Percentiles rank a stretch among this genome's conserved stretches.
Conservation (phyloP, 345 rosid species). For the Hevea brasiliensis region DNA sequence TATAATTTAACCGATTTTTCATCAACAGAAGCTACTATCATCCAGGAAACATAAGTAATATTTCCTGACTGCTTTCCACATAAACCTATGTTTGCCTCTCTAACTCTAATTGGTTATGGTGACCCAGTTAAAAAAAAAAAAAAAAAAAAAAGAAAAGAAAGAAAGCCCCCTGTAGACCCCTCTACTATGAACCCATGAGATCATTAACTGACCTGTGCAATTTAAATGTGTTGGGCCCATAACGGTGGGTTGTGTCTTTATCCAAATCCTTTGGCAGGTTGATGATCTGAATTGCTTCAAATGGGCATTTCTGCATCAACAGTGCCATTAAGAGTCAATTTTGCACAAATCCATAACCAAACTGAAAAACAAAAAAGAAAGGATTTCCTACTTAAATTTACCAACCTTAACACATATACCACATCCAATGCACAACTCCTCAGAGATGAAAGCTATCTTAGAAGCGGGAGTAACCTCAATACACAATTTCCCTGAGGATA, state of each 20-base stretch:
- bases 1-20: background rate
- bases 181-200: background rate
- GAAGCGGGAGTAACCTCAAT: slow-evolving; percentile 82
- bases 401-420: slow-evolving; percentile 97
- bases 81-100: background rate
- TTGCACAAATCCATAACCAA: background rate
- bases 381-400: background rate
- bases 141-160: no score
- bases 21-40: background rate
- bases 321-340: background rate
- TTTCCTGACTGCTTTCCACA: background rate
- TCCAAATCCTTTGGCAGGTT: slow-evolving; percentile 90
- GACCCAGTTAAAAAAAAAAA: no score
- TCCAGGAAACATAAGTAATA: background rate
- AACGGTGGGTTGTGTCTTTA: slow-evolving; percentile 95
- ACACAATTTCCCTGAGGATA: slow-evolving; percentile 72
- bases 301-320: slow-evolving; percentile 83
- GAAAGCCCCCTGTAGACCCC: background rate
- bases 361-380: background rate
- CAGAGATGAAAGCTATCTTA: slow-evolving; percentile 90
- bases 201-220: slow-evolving; percentile 65
- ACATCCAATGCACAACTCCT: slow-evolving; percentile 97
- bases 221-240: slow-evolving; percentile 93
- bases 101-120: background rate
- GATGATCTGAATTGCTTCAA: slow-evolving; percentile 96